Evolutionary conservation across 208 protist species (phyloP).

Genomic region (Endotrypanum monterogeii): DNA sequence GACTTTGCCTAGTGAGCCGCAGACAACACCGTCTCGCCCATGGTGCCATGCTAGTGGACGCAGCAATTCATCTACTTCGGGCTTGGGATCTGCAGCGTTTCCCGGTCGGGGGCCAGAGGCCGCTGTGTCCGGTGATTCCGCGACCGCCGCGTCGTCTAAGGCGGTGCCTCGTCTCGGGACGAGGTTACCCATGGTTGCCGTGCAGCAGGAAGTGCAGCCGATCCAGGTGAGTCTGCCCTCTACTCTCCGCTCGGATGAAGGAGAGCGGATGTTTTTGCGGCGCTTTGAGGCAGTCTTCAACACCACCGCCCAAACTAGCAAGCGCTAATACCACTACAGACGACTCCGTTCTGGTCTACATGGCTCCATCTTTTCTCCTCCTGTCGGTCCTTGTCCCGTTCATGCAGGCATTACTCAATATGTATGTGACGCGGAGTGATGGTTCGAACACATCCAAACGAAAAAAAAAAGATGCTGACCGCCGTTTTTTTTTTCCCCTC

Average conservation of each 20-base stretch:
- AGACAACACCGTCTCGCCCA: background rate
- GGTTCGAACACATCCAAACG: too few relatives aligned
- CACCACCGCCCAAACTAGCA: background rate
- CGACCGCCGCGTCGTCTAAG: conserved; percentile 15
- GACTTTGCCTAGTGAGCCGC: conserved; percentile 23
- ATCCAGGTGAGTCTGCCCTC: conserved; percentile 59
- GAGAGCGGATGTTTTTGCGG: conserved; percentile 41
- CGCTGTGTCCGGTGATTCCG: background rate
- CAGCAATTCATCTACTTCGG: background rate
- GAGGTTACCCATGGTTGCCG: conserved; percentile 34
- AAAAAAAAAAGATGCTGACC: too few relatives aligned
- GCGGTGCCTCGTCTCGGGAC: background rate
- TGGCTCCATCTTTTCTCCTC: background rate
- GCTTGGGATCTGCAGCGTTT: background rate
- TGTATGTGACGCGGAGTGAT: too few relatives aligned
- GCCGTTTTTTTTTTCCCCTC: too few relatives aligned
- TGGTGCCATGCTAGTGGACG: background rate
- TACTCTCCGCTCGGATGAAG: conserved; percentile 38
- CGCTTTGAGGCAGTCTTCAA: conserved; percentile 37
- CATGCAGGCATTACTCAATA: too few relatives aligned
- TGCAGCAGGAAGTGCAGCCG: conserved; percentile 49
- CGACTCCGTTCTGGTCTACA: background rate
- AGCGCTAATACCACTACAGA: background rate
- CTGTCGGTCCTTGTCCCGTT: background rate
- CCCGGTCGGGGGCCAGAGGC: background rate